Evolutionary conservation across 2,329 filamentous ascomycete genomes (phyloP), one percentile per base, ranked within the genome.

Genomic region (Beauveria rudraprayagi): DNA sequence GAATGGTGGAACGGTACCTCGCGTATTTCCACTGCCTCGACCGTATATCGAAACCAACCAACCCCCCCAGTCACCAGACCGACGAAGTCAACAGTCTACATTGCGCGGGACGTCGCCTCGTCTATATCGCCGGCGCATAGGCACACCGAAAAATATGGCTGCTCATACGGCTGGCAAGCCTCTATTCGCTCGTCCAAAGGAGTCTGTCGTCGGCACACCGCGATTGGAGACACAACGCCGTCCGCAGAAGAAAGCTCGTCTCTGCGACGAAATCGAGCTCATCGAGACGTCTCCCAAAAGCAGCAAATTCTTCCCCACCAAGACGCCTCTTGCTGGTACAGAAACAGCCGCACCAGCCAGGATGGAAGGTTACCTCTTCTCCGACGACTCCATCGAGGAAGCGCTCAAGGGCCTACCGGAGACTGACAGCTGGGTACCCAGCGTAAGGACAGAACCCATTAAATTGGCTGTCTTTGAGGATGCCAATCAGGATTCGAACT

Each of bases 311-410:
- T 85, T 85, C 65, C 65, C 79, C 2, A 61, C 67, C 9, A 65
- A 65, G 7, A 71, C 71, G 54, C 65, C 65, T 40, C 28, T 34
- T 11, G 10, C 44, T 5, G 11, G n/a, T 22, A 61, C 62, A 11
- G 69, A 65, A 41, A 68, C 65, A 40, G 67, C 70, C 5, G 64
- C 65, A 19, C 66, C 68, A 43, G 68, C 71, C 41, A 75, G 73
- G 54, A 69, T 70, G 40, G 78, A 81, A 11, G 71, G 71, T 1
- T 76, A 78, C 60, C 65, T 83, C 19, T 74, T 83, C 67, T 85
- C 82, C 0, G 82, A 85, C 63, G 81, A 84, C 63, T 84, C 82
- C 0, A 73, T 85, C 46, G 81, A 84, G 30, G 82, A 84, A 61
- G 80, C 77, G 0, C 71, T 85, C 22, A 70, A 74, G 28, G 75